Evolutionary conservation across 495 filamentous ascomycete species (phyloP), one percentile per base, ranked within the genome.

Genomic region (Lepraria neglecta): DNA sequence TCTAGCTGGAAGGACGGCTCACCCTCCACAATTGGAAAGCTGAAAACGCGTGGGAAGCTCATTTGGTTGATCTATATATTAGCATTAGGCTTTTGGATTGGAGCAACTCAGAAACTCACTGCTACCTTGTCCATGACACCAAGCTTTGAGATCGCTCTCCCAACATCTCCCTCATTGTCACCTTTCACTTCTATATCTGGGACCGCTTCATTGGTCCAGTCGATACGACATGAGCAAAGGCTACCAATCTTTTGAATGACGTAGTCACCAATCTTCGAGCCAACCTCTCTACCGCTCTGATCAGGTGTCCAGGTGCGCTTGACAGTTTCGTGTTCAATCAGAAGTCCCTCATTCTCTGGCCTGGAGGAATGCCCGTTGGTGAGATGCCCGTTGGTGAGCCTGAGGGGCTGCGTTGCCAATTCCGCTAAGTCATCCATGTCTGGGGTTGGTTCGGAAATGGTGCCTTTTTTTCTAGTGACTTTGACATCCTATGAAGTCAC

Each of bases 321-420:
- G 51, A 61, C 14, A 5, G 48, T 61, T 42, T 61, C 59, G 50
- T 61, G 59, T 21, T 61, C 59, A 48, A 61, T 61, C 0, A 61
- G 51, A 12, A 50, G 50, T 11, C n/a, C 12, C 7, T 47, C 28
- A 19, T 19, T 7, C 19, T 52, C 19, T 14, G 47, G 6, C 9
- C 12, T 60, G 14, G 40, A 40, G 6, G 27, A 10, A 4, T 31
- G 19, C 47, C 10, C 27, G 15, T 38, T 38, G 35, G 2, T 10
- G 35, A 38, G 0, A 38, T 38, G 35, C 9, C 35, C 12, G 21
- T 21, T 38, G 30, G 30, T 6, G 21, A 38, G 15, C 30, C 31
- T 53, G 7, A 21, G 30, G 9, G 51, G 12, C 3, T 33, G 30
- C 9, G 30, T 35, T 10, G 17, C 11, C 50, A 33, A 4, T 35